Evolutionary conservation across 1,284 basidiomycete genomes (phyloP).

Genomic region (Ceratobasidium theobromae): DNA sequence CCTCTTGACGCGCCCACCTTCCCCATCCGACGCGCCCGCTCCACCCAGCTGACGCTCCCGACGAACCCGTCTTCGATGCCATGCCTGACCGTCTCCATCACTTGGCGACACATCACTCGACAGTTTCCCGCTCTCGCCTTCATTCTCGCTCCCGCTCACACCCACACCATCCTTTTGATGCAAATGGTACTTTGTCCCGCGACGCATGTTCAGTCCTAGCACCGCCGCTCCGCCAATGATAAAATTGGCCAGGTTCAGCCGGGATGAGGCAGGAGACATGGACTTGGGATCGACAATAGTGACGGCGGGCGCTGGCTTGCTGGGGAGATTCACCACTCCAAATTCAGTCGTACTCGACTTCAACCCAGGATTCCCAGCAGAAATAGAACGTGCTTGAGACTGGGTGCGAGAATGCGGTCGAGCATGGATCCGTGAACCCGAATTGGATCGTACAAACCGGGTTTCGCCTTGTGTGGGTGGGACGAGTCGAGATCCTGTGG

Average conservation of each 20-base stretch:
- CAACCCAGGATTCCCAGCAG: background rate
- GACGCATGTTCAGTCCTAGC: conserved; percentile 1
- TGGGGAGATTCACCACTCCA: background rate
- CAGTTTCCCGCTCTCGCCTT: conserved; percentile 1
- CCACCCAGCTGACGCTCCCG: background rate
- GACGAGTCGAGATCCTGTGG: no score
- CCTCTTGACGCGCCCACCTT: conserved; percentile 9
- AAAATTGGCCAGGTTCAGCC: conserved; percentile 27
- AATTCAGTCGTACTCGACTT: background rate
- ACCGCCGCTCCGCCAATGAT: conserved; percentile 25
- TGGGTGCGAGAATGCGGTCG: conserved; percentile 20
- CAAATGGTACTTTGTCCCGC: background rate
- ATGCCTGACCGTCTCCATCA: conserved; percentile 4
- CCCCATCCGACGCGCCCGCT: conserved; percentile 18
- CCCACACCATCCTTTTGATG: background rate
- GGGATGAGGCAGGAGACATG: conserved; percentile 23
- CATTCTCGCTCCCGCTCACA: conserved; percentile 31
- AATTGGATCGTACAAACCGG: no score
- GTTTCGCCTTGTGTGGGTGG: no score
- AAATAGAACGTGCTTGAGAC: conserved; percentile 16
- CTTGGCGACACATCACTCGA: conserved; percentile 14
- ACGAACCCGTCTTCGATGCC: no score
- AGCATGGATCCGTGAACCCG: background rate
- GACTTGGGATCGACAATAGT: no score
- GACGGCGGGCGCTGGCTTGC: no score